phyloP scores from a whole-genome alignment of 768 basidiomycete species.

The Lactifluus volemus region DNA sequence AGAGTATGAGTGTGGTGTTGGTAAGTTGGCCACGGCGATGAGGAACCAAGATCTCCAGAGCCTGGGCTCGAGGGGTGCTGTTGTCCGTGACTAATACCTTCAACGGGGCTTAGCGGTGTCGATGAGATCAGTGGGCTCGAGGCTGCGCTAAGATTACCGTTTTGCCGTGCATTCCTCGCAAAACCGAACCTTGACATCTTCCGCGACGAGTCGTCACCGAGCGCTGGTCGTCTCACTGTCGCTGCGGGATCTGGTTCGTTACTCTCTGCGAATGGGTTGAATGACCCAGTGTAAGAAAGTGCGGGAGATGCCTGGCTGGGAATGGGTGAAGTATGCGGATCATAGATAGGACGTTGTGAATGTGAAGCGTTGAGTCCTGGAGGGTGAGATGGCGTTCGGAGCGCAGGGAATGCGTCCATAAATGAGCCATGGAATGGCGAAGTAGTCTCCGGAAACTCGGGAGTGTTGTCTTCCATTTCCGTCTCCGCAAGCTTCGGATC shows the following conservation, averaged over 20 bases:
- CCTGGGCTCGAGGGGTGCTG: conserved; percentile 29
- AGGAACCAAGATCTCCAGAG: conserved; percentile 29
- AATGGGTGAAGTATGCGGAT: conserved; percentile 37
- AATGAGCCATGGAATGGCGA: conserved; percentile 59
- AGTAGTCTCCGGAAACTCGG: conserved; percentile 30
- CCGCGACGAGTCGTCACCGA: conserved; percentile 52
- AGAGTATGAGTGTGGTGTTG: conserved; percentile 33
- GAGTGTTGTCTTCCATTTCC: conserved; percentile 38
- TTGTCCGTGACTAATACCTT: conserved; percentile 40
- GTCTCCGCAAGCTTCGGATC: conserved; percentile 62
- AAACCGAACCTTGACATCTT: conserved; percentile 78
- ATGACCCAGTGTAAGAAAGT: conserved; percentile 60
- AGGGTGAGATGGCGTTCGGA: conserved; percentile 37
- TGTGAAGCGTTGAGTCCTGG: conserved; percentile 47
- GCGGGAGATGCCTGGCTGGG: conserved; percentile 40
- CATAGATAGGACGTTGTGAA: conserved; percentile 46
- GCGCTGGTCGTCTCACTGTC: conserved; percentile 29
- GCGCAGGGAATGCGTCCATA: conserved; percentile 60
- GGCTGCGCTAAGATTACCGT: conserved; percentile 51
- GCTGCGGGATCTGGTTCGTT: conserved; percentile 36
- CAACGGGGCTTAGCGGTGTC: conserved; percentile 42
- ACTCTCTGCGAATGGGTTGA: conserved; percentile 70
- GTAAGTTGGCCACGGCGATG: conserved; percentile 39
- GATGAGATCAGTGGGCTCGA: conserved; percentile 52
- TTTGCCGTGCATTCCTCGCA: conserved; percentile 30